Evolutionary conservation across 371 early-diverging fungal species (phyloP), one percentile per base, ranked within the genome.

Genomic region (Entomophthora muscae): DNA sequence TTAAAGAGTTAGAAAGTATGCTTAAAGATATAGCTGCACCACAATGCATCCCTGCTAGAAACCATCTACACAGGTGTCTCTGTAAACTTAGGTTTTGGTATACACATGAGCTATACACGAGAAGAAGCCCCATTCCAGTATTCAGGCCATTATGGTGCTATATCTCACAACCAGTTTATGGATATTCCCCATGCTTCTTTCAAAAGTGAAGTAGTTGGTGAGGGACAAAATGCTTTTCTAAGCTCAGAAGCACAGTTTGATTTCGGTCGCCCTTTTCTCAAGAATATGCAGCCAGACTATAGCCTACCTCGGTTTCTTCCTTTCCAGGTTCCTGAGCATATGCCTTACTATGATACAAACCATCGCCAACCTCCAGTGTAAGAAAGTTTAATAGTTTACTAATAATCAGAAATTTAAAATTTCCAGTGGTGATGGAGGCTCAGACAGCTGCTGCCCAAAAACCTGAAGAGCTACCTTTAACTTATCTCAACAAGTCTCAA

Each of bases 401-500:
- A 42, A 42, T 42, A 5, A 42, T 42, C 42, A 67, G 67, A 2
- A 72, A 70, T 31, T 33, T 75, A 33, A 64, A 72, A 21, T 73
- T 68, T 61, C 68, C 60, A 59, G 63, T 72, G 21, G 63, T 68
- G 1, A 51, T 75, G n/a, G 74, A 76, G 52, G 74, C 76, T 28
- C 76, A 71, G 29, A 78, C 81, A 23, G 81, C 81, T 17, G 77
- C 78, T 27, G 77, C 78, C 65, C 79, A 78, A 64, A 72, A 73
- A 26, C 68, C 70, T 22, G 81, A 77, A 21, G 78, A 75, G 28
- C 70, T 74, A 0, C 71, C 79, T 1, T 68, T 80, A 27, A 83
- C 84, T 0, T 83, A 83, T 66, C 71, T 84, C 17, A 84, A 84
- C 65, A 81, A 83, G 55, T 82, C 79, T 5, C 84, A 84, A 71